phyloP scores from a whole-genome alignment of 2,329 filamentous ascomycete species.

The Sporothrix brasiliensis region DNA sequence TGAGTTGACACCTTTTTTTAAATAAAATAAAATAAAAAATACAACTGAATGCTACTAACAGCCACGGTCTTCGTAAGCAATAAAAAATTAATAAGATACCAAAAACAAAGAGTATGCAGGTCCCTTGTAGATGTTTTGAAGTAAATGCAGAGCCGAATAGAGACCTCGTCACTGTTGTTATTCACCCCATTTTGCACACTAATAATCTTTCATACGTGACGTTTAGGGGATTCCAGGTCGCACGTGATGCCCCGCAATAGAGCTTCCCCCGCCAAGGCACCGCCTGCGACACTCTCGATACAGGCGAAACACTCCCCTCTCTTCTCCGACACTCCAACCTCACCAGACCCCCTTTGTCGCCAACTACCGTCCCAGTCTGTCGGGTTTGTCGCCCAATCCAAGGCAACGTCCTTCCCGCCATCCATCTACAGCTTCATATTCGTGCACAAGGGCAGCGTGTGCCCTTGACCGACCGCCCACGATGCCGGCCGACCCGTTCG shows the following conservation, averaged over 20 bases:
- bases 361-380: neutral
- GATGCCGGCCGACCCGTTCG: constrained; percentile 64
- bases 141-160: too few species aligned
- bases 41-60: too few species aligned
- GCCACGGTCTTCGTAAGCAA: too few species aligned
- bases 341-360: neutral
- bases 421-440: constrained; percentile 1
- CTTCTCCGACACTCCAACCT: constrained; percentile 13
- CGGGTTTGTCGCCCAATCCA: neutral
- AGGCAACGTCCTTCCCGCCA: neutral
- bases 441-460: constrained; percentile 15
- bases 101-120: too few species aligned
- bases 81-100: too few species aligned
- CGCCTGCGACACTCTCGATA: constrained; percentile 6
- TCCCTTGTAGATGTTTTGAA: too few species aligned
- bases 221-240: constrained; percentile 14
- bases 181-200: neutral
- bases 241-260: constrained; percentile 23
- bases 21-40: too few species aligned
- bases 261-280: constrained; percentile 17
- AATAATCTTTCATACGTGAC: neutral
- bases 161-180: neutral
- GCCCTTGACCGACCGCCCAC: constrained; percentile 26
- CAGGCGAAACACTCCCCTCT: constrained; percentile 7
- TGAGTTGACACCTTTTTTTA: too few species aligned